These are phyloP conservation scores for Neurospora sublineolata DNA, from an alignment of 495 filamentous ascomycete genomes.

Conservation along the genomic window DNA sequence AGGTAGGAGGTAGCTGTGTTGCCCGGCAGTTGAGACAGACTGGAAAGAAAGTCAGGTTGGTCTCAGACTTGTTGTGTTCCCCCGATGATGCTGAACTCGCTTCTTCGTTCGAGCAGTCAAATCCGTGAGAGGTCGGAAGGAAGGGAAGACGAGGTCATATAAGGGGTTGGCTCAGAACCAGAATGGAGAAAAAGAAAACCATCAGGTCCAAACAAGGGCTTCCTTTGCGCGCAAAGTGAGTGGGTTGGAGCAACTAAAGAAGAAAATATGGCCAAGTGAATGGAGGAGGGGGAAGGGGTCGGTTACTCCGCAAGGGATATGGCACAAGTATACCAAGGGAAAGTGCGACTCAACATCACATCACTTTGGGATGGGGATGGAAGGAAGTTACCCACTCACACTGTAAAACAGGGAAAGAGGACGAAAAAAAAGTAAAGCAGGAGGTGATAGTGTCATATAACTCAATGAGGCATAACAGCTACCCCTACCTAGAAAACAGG, in stretches of 20 bases:
- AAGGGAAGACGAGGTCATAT: background rate
- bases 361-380: background rate
- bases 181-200: background rate
- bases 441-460: background rate
- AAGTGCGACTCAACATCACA: background rate
- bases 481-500: background rate
- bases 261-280: background rate
- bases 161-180: background rate
- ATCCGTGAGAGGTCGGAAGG: background rate
- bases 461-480: background rate
- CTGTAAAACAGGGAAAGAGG: background rate
- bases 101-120: background rate
- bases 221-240: background rate
- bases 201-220: background rate
- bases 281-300: background rate
- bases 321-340: background rate
- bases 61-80: background rate
- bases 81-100: background rate
- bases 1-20: background rate
- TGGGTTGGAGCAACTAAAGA: background rate
- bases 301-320: background rate
- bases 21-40: background rate
- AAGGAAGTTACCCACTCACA: background rate
- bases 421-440: background rate
- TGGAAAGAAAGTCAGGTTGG: background rate